These are phyloP conservation scores for Colletotrichum tropicale DNA, from an alignment of 2,329 filamentous ascomycete species.

Conservation along the genomic window DNA sequence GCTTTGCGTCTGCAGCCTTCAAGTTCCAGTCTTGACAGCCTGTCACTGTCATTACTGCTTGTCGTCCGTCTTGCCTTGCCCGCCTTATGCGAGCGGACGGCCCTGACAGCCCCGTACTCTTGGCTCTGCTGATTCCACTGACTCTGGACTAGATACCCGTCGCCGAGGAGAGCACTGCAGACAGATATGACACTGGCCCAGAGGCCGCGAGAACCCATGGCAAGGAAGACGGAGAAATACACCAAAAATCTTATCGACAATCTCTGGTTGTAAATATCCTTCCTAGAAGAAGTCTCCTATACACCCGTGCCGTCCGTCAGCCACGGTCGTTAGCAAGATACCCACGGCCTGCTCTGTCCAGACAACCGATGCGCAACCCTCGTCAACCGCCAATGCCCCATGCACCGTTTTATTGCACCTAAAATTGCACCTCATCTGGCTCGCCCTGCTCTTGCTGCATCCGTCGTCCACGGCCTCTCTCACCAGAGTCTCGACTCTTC, in stretches of 20 bases:
- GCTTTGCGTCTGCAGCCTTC: background rate
- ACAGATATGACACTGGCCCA: background rate
- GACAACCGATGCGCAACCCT: constrained; percentile 4
- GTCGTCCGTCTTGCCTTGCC: background rate
- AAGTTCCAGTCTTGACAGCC: background rate
- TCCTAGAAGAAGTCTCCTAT: background rate
- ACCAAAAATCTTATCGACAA: background rate
- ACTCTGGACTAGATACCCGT: background rate
- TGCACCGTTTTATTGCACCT: constrained; percentile 16
- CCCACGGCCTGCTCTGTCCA: background rate
- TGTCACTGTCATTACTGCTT: background rate
- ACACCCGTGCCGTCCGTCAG: background rate
- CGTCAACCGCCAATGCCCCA: background rate
- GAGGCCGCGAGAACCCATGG: background rate
- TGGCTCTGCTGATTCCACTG: background rate
- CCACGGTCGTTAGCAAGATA: background rate
- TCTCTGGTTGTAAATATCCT: background rate
- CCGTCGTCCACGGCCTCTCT: background rate
- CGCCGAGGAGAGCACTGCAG: background rate
- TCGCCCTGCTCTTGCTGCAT: constrained; percentile 2
- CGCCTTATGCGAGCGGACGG: background rate
- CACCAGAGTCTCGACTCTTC: constrained; percentile 16
- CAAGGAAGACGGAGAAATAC: background rate
- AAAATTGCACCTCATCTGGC: constrained; percentile 16
- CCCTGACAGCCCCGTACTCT: background rate